Conservation (phyloP, 2,329 filamentous ascomycete species). For the Pseudocercospora ulei region DNA sequence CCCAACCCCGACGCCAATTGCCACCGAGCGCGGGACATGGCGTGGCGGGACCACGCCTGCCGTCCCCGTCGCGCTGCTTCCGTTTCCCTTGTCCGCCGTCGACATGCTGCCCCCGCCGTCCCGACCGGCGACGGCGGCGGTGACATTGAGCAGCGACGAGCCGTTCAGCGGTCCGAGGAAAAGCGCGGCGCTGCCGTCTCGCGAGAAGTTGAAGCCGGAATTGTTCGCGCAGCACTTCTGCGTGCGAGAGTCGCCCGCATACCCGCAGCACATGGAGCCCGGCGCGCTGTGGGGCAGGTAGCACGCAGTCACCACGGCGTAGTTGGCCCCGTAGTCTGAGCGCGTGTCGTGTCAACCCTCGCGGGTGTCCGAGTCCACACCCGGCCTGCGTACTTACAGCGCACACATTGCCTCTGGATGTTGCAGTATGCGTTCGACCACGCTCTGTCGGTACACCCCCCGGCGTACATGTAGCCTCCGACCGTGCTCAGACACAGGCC, state of each 20-base stretch:
- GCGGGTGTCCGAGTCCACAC: too few species aligned
- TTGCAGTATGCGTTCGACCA: slow-evolving; percentile 3
- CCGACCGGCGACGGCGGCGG: not conserved
- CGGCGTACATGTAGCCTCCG: slow-evolving; percentile 3
- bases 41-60: not conserved
- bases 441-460: slow-evolving; percentile 2
- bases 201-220: slow-evolving; percentile 4
- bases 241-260: slow-evolving; percentile 1
- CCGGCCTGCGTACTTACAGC: not conserved
- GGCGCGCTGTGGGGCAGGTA: not conserved
- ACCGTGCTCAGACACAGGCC: slow-evolving; percentile 3
- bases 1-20: slow-evolving; percentile 4
- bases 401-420: slow-evolving; percentile 2
- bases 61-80: not conserved
- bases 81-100: not conserved
- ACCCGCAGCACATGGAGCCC: slow-evolving; percentile 1
- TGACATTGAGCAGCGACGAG: slow-evolving; percentile 2
- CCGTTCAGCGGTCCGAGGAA: slow-evolving; percentile 2
- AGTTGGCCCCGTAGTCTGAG: slow-evolving; percentile 1
- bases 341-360: too few species aligned
- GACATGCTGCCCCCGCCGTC: not conserved
- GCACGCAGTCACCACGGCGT: slow-evolving; percentile 6
- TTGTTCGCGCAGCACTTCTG: not conserved
- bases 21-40: not conserved
- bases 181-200: not conserved